A percentile compares a stretch with the other conserved stretches of the same genome.
Conservation (phyloP, 2,329 filamentous ascomycete species). For the Macrophomina pseudophaseolina region DNA sequence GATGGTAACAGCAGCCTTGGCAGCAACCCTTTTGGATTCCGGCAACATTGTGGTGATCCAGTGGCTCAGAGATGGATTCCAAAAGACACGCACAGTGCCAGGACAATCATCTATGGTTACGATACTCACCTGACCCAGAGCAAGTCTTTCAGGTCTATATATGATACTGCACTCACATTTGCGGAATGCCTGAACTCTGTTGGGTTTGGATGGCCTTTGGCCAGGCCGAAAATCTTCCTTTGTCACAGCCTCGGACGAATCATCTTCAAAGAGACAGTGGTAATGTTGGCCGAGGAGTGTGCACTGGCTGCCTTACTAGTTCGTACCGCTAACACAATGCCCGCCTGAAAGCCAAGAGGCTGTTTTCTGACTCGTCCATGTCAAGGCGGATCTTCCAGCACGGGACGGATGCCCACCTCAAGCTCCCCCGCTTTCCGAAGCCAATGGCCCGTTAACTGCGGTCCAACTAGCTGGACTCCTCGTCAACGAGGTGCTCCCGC, state of each 20-base stretch:
- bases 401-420: no score
- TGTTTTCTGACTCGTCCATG: no score
- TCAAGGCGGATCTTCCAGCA: no score
- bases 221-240: not conserved
- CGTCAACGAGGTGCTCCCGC: no score
- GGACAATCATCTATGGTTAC: slow-evolving; percentile 5
- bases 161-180: not conserved
- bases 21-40: not conserved
- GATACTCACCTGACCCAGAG: not conserved
- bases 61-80: slow-evolving; percentile 7
- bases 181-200: not conserved
- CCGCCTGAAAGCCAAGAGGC: no score
- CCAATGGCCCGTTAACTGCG: no score
- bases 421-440: no score
- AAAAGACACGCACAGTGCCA: not conserved
- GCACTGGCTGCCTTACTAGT: no score
- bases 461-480: no score
- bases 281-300: not conserved
- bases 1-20: not conserved
- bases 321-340: no score
- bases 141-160: not conserved
- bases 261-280: not conserved
- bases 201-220: not conserved
- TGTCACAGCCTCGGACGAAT: not conserved
- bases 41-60: not conserved